These are phyloP conservation scores for Vanderwaltozyma verrucispora DNA, from an alignment of 805 yeast species.

Conservation along the genomic window DNA sequence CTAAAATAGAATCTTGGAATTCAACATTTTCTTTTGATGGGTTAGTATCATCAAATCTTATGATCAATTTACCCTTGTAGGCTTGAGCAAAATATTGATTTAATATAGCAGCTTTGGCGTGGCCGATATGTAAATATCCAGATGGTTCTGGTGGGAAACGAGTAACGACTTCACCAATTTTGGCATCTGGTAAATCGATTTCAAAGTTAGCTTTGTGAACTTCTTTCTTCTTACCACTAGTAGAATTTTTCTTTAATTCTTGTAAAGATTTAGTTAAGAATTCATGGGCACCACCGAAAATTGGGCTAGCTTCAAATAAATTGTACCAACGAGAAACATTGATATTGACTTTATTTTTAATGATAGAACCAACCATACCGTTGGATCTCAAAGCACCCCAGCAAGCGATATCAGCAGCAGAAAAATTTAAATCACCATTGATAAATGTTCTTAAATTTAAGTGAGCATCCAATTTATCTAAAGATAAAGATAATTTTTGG, in stretches of 20 bases:
- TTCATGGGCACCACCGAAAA: conserved; percentile 63
- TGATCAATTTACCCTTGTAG: conserved; percentile 92
- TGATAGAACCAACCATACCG: conserved; percentile 82
- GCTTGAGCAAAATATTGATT: conserved; percentile 94
- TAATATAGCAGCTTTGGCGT: conserved; percentile 94
- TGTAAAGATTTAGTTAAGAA: conserved; percentile 54
- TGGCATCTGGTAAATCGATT: conserved; percentile 85
- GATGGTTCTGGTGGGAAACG: conserved; percentile 99
- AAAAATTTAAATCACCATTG: conserved; percentile 46
- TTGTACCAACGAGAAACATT: conserved; percentile 93
- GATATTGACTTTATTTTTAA: conserved; percentile 73
- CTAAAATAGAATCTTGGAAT: conserved; percentile 87
- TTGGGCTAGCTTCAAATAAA: conserved; percentile 53
- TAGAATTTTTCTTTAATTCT: conserved; percentile 64
- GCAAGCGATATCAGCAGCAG: conserved; percentile 74
- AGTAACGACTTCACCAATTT: conserved; percentile 90
- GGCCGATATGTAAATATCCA: conserved; percentile 96
- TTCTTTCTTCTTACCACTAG: conserved; percentile 65
- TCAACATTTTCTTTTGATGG: conserved; percentile 95
- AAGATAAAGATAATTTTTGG: conserved; percentile 65
- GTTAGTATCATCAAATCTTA: conserved; percentile 96
- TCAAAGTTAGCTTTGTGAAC: conserved; percentile 91
- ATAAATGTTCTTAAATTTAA: conserved; percentile 78
- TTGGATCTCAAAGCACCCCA: conserved; percentile 95
- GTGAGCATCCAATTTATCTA: conserved; percentile 74